These are phyloP conservation scores for Fremontodendron californicum DNA, from an alignment of 345 rosid genomes.

Conservation along the genomic window DNA sequence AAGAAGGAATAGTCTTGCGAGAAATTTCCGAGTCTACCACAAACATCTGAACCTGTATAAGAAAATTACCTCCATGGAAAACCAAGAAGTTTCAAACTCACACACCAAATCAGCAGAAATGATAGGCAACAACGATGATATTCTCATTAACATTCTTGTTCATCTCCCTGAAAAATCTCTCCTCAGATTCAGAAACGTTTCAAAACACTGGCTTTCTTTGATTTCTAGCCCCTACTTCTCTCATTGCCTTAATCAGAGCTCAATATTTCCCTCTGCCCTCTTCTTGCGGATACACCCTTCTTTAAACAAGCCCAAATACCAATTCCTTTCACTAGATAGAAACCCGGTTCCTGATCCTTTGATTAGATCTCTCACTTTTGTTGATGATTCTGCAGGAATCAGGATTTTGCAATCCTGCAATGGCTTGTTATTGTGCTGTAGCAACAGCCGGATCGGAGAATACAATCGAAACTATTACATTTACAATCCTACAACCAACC, in stretches of 20 bases:
- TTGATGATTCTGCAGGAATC: slow-evolving; percentile 26
- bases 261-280: slow-evolving; percentile 12
- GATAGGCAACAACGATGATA: slow-evolving; percentile 24
- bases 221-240: slow-evolving; percentile 28
- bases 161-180: slow-evolving; percentile 27
- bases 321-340: slow-evolving; percentile 19
- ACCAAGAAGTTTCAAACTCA: not conserved
- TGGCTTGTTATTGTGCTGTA: slow-evolving; percentile 45
- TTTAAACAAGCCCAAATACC: not conserved
- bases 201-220: slow-evolving; percentile 32
- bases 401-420: slow-evolving; percentile 44
- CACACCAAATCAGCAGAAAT: slow-evolving; percentile 10
- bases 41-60: not conserved
- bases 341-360: slow-evolving; percentile 10
- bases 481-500: slow-evolving; percentile 39
- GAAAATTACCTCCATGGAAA: not conserved
- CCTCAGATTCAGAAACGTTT: slow-evolving; percentile 31
- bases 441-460: slow-evolving; percentile 2
- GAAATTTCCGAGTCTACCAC: not conserved
- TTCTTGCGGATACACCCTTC: slow-evolving; percentile 9
- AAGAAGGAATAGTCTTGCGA: not conserved
- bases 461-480: slow-evolving; percentile 23
- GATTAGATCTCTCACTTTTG: slow-evolving; percentile 19
- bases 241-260: not conserved
- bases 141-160: slow-evolving; percentile 30